Conservation (phyloP, 139 green algal species). For the Diplosphaera chodatii region DNA sequence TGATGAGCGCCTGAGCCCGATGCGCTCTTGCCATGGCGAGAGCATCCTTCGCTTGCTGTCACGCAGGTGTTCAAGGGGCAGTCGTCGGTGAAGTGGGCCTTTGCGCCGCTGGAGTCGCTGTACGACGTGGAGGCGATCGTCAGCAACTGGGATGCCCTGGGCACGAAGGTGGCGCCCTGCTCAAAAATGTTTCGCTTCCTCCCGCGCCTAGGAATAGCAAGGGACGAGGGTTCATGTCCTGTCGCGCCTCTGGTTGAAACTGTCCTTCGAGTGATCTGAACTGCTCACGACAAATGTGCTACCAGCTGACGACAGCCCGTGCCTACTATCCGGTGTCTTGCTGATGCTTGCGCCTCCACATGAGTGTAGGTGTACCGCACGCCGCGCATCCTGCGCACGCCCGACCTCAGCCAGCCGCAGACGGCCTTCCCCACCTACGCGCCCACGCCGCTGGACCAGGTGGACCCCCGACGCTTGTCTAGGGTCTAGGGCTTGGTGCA, state of each 20-base stretch:
- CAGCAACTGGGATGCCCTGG: not conserved
- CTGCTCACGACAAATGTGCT: too few species aligned
- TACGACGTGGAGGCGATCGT: constrained; percentile 3
- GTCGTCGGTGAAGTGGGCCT: constrained; percentile 2
- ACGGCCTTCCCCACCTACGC: constrained; percentile 22
- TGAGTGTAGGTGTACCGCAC: not conserved
- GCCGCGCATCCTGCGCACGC: constrained; percentile 7
- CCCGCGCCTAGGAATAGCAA: too few species aligned
- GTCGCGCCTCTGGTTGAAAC: too few species aligned
- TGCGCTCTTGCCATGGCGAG: too few species aligned
- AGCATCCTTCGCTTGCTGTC: not conserved
- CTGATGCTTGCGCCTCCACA: not conserved
- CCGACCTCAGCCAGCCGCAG: constrained; percentile 27
- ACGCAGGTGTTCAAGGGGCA: constrained; percentile 7
- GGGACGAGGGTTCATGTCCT: too few species aligned
- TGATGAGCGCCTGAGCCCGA: too few species aligned
- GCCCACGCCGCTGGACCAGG: not conserved
- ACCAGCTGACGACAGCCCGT: too few species aligned
- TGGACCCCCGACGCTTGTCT: too few species aligned
- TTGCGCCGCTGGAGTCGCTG: constrained; percentile 3
- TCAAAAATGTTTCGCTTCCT: too few species aligned
- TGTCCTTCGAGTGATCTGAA: too few species aligned
- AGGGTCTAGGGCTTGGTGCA: too few species aligned
- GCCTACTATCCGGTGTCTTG: too few species aligned
- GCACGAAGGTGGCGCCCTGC: not conserved